phyloP scores from a whole-genome alignment of 2,329 filamentous ascomycete species.

The Exophiala aquamarina region DNA sequence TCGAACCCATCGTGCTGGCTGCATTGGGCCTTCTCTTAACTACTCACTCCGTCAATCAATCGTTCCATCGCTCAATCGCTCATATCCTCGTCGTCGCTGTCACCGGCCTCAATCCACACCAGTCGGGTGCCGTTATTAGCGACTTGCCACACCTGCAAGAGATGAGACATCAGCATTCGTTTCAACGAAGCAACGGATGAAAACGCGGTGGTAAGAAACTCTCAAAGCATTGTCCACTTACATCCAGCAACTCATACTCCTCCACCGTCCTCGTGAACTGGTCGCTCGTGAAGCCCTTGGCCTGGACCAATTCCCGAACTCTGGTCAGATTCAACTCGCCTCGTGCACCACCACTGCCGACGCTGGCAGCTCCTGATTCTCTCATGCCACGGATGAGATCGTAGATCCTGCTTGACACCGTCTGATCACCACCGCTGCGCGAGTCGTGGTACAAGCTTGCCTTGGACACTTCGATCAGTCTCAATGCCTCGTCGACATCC shows the following conservation, averaged over 20 bases:
- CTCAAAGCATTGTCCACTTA: conserved; percentile 56
- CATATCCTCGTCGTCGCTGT: conserved; percentile 45
- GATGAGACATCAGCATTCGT: conserved; percentile 38
- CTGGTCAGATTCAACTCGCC: conserved; percentile 82
- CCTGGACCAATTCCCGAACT: conserved; percentile 87
- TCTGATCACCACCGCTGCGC: conserved; percentile 65
- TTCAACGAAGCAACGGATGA: too few species aligned
- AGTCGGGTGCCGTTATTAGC: conserved; percentile 68
- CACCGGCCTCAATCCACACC: conserved; percentile 64
- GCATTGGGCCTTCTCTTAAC: too few species aligned
- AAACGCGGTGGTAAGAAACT: too few species aligned
- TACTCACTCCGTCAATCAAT: too few species aligned
- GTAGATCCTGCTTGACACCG: conserved; percentile 86
- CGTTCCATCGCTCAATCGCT: conserved; percentile 4
- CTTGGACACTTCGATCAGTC: conserved; percentile 90
- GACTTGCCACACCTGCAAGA: conserved; percentile 73
- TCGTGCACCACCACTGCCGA: conserved; percentile 67
- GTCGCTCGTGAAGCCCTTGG: conserved; percentile 94
- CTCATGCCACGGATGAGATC: conserved; percentile 88
- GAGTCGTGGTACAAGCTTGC: conserved; percentile 77
- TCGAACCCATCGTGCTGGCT: too few species aligned
- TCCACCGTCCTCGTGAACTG: conserved; percentile 84
- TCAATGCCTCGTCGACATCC: conserved; percentile 92
- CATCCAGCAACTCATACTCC: conserved; percentile 84
- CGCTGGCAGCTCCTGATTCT: conserved; percentile 76